Base-by-base conservation (phyloP, 352 stramenopile species). In the Pythium biforme region DNA sequence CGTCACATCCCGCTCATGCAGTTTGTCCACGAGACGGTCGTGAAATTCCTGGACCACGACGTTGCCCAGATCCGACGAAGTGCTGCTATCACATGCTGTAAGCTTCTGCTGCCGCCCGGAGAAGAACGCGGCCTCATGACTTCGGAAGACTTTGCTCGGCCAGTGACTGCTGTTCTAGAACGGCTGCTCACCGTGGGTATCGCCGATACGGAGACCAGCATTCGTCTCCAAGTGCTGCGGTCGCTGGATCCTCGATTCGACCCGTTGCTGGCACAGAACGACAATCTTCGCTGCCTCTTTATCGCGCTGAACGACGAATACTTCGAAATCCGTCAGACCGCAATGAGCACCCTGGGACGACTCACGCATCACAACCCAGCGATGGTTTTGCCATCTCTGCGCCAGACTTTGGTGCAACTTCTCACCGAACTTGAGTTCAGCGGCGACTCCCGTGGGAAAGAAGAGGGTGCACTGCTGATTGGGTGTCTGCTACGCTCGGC, bases 21-120 rank as follows among this genome's bases (percentile, higher is more conserved):
- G 54, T 93, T 93, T 68, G 85, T 95, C 41, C 87, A 95, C 49
- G 82, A 93, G 65, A 90, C 80, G 6, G 87, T 95, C 23, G 87
- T 94, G 4, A 94, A 92, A 45, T 95, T 94, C 52, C 72, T 95
- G 15, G 87, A 95, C 39, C 85, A 95, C 57, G 87, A 95, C 46
- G 81, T 91, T 37, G 81, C 85, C 3, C 80, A 77, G 27, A 93
- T 95, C 33, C 87, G 87, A n/a, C 88, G 90, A 45, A 92, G 81
- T 41, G 87, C 87, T 1, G 87, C 87, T n/a, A 86, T 93, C 39
- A 95, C 87, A 22, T 95, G 87, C 53, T 95, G 87, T 66, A 94
- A 94, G 60, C 69, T 95, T 34, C 67, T 94, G 59, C 58, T 95
- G 10, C 85, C 87, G 4, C 70, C 74, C 4, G 81, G 79, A 11